Evolutionary conservation across 208 protist genomes (phyloP), one percentile per base, ranked within the genome.

Genomic region (Crithidia acanthocephali): DNA sequence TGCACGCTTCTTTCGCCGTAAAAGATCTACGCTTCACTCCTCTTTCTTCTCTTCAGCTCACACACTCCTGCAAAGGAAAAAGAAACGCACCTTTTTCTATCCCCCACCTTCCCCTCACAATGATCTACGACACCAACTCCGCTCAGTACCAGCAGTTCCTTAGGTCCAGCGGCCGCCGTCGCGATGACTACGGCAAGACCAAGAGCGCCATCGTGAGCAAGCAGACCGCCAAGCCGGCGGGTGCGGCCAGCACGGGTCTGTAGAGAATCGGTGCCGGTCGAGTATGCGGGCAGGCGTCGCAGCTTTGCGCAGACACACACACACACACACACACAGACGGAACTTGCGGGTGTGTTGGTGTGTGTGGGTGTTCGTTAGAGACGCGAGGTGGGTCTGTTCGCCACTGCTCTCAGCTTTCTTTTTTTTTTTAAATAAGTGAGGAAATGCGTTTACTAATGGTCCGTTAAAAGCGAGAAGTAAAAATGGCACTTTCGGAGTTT

Each of bases 51-150:
- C 27, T 53, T 37, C n/a, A 52, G 27, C 16, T 61, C 30, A 32
- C 33, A 2, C 27, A 8, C n/a, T 23, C 16, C 1, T 30, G 7
- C 61, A 11, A 37, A 7, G 2, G 7, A 68, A 11, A 37, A 7
- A 9, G 2, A 25, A 33, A 35, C n/a, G 18, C 4, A 44, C 8
- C 57, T 15, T 27, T 30, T 65, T 44, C 25, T 58, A 22, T 2
- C 53, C 32, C 35, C 20, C 27, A 37, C 16, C 64, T 10, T 33
- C 6, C 47, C 35, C 15, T 52, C 47, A 89, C 35, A 18, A 97
- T 97, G 94, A 97, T 97, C 81, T 97, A 97, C 91, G 94, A 97
- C 61, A 87, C 88, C 60, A 95, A 84, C 79, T 95, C 91, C 58
- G 80, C 90, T 9, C 88, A 93, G 80, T 97, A 92, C 81, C 94